These are phyloP conservation scores for Calocybe cyanea DNA, from an alignment of 768 basidiomycete species.

Conservation along the genomic window DNA sequence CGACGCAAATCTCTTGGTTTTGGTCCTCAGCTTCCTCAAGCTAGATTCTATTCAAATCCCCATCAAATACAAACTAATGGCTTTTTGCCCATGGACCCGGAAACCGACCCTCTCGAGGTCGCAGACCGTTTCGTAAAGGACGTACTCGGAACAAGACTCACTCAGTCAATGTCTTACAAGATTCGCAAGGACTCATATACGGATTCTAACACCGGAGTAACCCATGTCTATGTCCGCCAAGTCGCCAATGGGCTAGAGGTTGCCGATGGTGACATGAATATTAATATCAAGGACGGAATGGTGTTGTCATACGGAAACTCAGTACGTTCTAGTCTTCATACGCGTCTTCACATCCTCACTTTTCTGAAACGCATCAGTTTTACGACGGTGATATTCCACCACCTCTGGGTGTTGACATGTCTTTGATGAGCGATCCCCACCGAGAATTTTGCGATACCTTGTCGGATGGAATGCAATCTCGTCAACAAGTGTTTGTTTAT, in stretches of 20 bases:
- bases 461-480: constrained; percentile 30
- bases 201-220: constrained; percentile 79
- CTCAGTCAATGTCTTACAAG: constrained; percentile 40
- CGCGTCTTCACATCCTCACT: not conserved
- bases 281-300: constrained; percentile 83
- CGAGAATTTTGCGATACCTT: constrained; percentile 50
- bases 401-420: constrained; percentile 26
- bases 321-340: constrained; percentile 35
- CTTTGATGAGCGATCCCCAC: constrained; percentile 33
- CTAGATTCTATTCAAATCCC: constrained; percentile 54
- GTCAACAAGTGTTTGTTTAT: constrained; percentile 21
- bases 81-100: constrained; percentile 32
- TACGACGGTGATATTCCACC: constrained; percentile 58
- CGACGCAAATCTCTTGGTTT: constrained; percentile 86
- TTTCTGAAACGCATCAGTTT: constrained; percentile 51
- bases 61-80: constrained; percentile 42
- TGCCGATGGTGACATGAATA: constrained; percentile 85
- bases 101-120: constrained; percentile 53
- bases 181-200: constrained; percentile 86
- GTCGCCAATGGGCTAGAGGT: constrained; percentile 84
- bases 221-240: constrained; percentile 88
- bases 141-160: constrained; percentile 37
- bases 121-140: constrained; percentile 60
- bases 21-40: constrained; percentile 76
- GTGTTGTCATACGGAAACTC: constrained; percentile 88